Evolutionary conservation across 1,284 basidiomycete genomes (phyloP).

Genomic region (Mycena citricolor): DNA sequence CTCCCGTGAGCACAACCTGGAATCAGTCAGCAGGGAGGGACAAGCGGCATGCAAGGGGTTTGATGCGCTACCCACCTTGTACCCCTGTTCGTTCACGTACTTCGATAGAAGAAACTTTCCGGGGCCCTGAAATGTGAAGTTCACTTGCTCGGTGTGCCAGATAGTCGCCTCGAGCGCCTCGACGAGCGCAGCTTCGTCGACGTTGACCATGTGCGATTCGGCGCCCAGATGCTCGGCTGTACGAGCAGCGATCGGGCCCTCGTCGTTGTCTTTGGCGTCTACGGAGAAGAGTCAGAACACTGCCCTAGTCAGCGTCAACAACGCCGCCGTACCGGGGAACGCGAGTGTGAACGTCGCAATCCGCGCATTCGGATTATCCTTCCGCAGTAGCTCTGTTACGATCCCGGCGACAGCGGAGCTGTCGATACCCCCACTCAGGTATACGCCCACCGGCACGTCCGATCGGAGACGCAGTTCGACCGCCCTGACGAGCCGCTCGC

Average conservation of each 20-base stretch:
- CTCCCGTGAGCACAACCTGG: constrained; percentile 24
- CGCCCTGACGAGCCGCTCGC: not conserved
- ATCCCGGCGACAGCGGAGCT: constrained; percentile 24
- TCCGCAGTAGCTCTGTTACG: constrained; percentile 8
- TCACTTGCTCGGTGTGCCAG: constrained; percentile 19
- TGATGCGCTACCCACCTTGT: too few relatives aligned
- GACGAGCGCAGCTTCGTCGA: constrained; percentile 21
- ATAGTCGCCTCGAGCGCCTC: constrained; percentile 19
- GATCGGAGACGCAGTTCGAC: constrained; percentile 1
- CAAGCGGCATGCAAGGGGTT: too few relatives aligned
- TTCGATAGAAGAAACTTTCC: constrained; percentile 23
- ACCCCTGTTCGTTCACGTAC: constrained; percentile 17
- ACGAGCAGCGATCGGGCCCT: constrained; percentile 13
- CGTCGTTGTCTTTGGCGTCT: constrained; percentile 1
- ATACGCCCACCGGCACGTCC: constrained; percentile 11
- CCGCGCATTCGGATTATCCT: constrained; percentile 2
- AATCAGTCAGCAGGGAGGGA: too few relatives aligned
- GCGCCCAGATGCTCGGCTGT: constrained; percentile 22
- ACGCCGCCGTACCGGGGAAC: constrained; percentile 6
- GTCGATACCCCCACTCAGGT: constrained; percentile 26
- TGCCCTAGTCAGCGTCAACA: too few relatives aligned
- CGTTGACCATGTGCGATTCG: constrained; percentile 11
- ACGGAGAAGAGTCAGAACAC: too few relatives aligned
- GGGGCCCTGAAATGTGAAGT: constrained; percentile 11
- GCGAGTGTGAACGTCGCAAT: constrained; percentile 12